Evolutionary conservation across 1,139 yeast species (phyloP), one percentile per base, ranked within the genome.

Genomic region (Fermentozyma sake): DNA sequence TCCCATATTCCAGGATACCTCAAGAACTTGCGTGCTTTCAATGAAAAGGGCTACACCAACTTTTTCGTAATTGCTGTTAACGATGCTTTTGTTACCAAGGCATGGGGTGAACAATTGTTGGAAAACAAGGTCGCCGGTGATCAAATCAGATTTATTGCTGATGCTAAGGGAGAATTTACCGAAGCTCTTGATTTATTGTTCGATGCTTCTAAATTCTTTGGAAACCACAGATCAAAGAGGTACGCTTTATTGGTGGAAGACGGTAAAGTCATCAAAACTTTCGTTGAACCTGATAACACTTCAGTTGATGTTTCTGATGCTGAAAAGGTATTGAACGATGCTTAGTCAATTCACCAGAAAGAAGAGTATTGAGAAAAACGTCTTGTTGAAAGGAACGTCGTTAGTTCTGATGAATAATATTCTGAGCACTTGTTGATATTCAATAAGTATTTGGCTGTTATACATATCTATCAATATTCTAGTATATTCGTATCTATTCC

Each of bases 41-140:
- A 70, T 35, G 66, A 64, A 21, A 80, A 82, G 59, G 95, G 95
- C 7, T 65, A 75, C 55, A 59, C 67, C 22, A 50, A 59, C 28
- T 56, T 86, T 32, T 76, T 66, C 43, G 74, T 87, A 25, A 75
- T 87, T 25, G 70, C 94, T 12, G 95, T 85, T 26, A 86, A 87
- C 54, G 96, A 86, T 51, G 73, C 91, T 4, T 86, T 86, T 53
- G 95, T 85, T 27, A 76, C 82, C 48, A 74, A 76, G 45, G 89
- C 93, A 1, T 85, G 94, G 94, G 73, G 72, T 22, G 72, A 74
- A 33, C 41, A 54, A 4, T 53, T 79, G 21, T 32, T 44, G 13
- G 41, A 41, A 12, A 42, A 41, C 26, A 54, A 57, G 11, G 56
- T 55, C 18, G 68, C 68, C 32, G 43, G 47, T 15, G 48, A 46